Evolutionary conservation across 148 eudicot genomes (phyloP).

Genomic region (Rhododendron molle): DNA sequence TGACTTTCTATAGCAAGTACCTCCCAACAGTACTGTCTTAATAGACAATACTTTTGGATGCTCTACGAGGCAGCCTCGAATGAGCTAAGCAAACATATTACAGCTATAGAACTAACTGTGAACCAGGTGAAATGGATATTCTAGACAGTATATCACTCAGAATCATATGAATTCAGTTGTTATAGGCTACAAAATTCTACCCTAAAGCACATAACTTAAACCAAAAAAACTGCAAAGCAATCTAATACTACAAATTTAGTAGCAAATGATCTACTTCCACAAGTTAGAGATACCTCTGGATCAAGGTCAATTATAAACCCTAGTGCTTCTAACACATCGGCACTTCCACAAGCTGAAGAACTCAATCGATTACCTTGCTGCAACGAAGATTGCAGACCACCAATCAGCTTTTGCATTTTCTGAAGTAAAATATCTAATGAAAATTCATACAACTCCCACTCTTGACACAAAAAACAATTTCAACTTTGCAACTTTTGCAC

Average conservation of each 20-base stretch:
- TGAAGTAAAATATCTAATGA: background rate
- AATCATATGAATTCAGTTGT: background rate
- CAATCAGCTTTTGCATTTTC: background rate
- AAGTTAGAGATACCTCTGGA: constrained; percentile 66
- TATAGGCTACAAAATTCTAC: background rate
- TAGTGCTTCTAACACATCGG: constrained; percentile 87
- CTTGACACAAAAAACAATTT: background rate
- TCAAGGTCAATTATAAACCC: constrained; percentile 80
- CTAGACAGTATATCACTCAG: background rate
- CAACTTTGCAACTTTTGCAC: constrained; percentile 98
- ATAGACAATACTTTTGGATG: background rate
- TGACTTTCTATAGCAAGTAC: background rate
- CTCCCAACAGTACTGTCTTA: background rate
- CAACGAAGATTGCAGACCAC: constrained; percentile 8
- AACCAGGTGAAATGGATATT: background rate
- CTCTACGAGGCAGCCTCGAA: background rate
- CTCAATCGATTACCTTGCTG: constrained; percentile 99
- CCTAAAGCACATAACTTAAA: background rate
- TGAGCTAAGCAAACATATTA: background rate
- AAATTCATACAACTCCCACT: background rate
- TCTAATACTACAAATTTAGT: background rate
- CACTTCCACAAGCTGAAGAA: constrained; percentile 99
- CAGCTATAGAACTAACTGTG: background rate
- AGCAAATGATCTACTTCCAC: background rate
- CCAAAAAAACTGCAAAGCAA: background rate